Base-by-base conservation (phyloP, 495 filamentous ascomycete species). In the Talaromyces trachyspermus region DNA sequence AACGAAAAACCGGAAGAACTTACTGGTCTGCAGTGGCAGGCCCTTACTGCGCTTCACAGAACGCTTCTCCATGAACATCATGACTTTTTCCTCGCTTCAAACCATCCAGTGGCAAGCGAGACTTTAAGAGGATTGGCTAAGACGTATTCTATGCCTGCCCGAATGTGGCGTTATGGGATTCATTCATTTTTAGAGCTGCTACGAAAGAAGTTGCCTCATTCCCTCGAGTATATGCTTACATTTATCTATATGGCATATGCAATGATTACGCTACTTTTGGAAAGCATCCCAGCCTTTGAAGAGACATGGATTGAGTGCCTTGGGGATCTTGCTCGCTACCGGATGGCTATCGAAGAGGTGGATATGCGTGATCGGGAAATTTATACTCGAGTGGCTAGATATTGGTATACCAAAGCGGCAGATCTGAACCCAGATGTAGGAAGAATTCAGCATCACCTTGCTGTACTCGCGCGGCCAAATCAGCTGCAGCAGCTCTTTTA, bases 291-390 rank as follows among this genome's bases (percentile, higher is more conserved):
- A 2, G 64, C 73, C 0, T 94, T 89, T 55, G 76, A 84, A 50
- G 85, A 89, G 37, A 94, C 84, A 0, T 95, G 89, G 89, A 85
- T 95, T 19, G 89, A 95, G 52, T 95, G 87, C 54, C 69, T 95
- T 0, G 87, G 87, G 0, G 86, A 92, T 60, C 63, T 92, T 3
- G 83, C 78, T 1, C 62, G 80, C 25, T 86, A 85, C 45, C 68
- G 80, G 0, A 89, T 91, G 84, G 85, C 85, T 1, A 81, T 89
- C 19, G 85, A 92, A 57, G 81, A 88, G 39, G 72, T 77, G 29
- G 79, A 88, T 44, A 63, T 80, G n/a, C 64, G 74, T 10, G 85
- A 91, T 33, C 75, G 84, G 0, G 87, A 95, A 38, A 66, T 77
- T 1, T 95, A 89, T 88, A 83, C 82, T 9, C 74, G 72, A 0